Conservation (phyloP, 1,139 yeast species). For the Hemisphaericaspora subhashii region DNA sequence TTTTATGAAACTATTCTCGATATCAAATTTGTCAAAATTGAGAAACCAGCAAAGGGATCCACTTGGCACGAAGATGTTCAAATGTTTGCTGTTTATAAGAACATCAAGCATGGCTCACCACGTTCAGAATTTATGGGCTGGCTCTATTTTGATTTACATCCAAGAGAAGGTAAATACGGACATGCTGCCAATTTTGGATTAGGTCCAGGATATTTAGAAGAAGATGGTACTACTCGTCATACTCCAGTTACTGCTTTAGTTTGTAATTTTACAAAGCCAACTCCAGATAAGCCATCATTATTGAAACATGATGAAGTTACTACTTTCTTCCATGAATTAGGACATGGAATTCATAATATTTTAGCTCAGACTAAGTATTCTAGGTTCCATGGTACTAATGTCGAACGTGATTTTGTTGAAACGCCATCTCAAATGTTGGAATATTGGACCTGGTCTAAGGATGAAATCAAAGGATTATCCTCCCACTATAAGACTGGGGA, state of each 20-base stretch:
- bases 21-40: slow-evolving; percentile 60
- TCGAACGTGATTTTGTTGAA: slow-evolving; percentile 84
- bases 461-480: slow-evolving; percentile 58
- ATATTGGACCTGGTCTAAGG: slow-evolving; percentile 81
- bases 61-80: slow-evolving; percentile 80
- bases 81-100: slow-evolving; percentile 71
- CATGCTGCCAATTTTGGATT: slow-evolving; percentile 84
- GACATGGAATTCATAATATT: slow-evolving; percentile 83
- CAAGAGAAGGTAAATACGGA: slow-evolving; percentile 82
- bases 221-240: slow-evolving; percentile 50
- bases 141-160: slow-evolving; percentile 78
- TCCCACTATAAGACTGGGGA: slow-evolving; percentile 66
- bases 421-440: slow-evolving; percentile 90
- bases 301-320: slow-evolving; percentile 77
- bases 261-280: slow-evolving; percentile 82
- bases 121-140: slow-evolving; percentile 70
- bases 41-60: slow-evolving; percentile 29
- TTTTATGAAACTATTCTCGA: slow-evolving; percentile 70
- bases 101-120: slow-evolving; percentile 39
- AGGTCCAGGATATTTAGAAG: slow-evolving; percentile 56
- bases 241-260: slow-evolving; percentile 77
- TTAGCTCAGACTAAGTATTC: slow-evolving; percentile 65
- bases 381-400: slow-evolving; percentile 73
- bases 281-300: slow-evolving; percentile 68
- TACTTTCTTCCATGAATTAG: slow-evolving; percentile 87